Percentiles rank a stretch among this genome's conserved stretches.
Conservation (phyloP, 2,329 filamentous ascomycete genomes). For the Beauveria australis region DNA sequence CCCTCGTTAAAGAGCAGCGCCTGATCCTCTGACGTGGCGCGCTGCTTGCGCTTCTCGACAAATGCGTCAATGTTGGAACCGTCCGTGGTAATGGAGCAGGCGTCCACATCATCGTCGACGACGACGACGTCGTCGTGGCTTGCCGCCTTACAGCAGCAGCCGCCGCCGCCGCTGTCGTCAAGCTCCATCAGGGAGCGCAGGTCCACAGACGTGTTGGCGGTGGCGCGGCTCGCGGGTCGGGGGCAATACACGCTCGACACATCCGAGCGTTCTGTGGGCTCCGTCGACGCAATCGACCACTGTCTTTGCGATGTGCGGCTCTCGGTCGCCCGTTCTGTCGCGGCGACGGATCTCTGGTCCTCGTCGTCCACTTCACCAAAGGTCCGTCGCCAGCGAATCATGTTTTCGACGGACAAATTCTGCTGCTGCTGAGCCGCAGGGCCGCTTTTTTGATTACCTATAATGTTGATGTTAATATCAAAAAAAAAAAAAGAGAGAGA, state of each 20-base stretch:
- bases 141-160: background rate
- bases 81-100: conserved; percentile 17
- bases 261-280: conserved; percentile 28
- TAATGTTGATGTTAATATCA: background rate
- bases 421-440: background rate
- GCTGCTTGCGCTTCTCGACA: conserved; percentile 14
- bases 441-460: background rate
- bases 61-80: conserved; percentile 23
- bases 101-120: background rate
- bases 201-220: conserved; percentile 37
- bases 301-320: conserved; percentile 15
- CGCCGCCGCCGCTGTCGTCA: background rate
- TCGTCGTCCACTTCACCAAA: background rate
- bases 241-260: conserved; percentile 30
- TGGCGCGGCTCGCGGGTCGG: conserved; percentile 34
- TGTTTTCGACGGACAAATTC: conserved; percentile 1
- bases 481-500: no score
- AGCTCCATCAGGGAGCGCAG: conserved; percentile 13
- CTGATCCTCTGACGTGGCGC: conserved; percentile 13
- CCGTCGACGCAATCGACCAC: conserved; percentile 35
- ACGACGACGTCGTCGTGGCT: background rate
- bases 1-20: conserved; percentile 20
- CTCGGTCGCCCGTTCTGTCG: background rate
- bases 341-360: background rate
- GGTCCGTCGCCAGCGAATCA: background rate